Evolutionary conservation across 768 basidiomycete genomes (phyloP).

Genomic region (Coprinellus aureogranulatus): DNA sequence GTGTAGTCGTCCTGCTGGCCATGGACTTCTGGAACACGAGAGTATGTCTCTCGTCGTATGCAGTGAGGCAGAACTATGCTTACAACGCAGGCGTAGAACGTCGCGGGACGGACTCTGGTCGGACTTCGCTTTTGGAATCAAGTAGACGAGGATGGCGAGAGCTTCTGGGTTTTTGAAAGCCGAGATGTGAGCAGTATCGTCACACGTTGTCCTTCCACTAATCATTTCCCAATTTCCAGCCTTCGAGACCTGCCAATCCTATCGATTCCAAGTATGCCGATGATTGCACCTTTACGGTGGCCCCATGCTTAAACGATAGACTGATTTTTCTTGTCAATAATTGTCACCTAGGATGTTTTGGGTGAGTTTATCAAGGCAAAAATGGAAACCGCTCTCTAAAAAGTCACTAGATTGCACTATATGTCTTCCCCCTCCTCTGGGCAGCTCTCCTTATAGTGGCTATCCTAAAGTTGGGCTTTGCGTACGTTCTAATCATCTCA

Average conservation of each 20-base stretch:
- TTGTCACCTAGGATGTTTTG: conserved; percentile 83
- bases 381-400: neutral
- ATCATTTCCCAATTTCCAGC: conserved; percentile 41
- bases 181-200: conserved; percentile 67
- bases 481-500: conserved; percentile 49
- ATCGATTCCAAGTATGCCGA: conserved; percentile 75
- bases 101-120: conserved; percentile 89
- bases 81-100: conserved; percentile 63
- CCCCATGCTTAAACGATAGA: neutral
- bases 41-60: conserved; percentile 11
- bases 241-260: conserved; percentile 83
- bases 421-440: conserved; percentile 89
- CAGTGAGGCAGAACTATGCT: neutral
- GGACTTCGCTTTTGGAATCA: conserved; percentile 99
- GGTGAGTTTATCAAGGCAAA: conserved; percentile 45
- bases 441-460: conserved; percentile 82
- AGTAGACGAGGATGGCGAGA: conserved; percentile 94
- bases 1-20: conserved; percentile 88
- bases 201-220: conserved; percentile 2
- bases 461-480: conserved; percentile 81
- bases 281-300: neutral
- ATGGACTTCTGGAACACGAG: conserved; percentile 98
- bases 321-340: neutral
- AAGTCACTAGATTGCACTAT: conserved; percentile 70
- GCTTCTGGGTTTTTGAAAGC: conserved; percentile 97